Percentiles rank a stretch among this genome's conserved stretches.
These are phyloP conservation scores for Fusarium napiforme DNA, from an alignment of 2,329 filamentous ascomycete species.

Conservation along the genomic window DNA sequence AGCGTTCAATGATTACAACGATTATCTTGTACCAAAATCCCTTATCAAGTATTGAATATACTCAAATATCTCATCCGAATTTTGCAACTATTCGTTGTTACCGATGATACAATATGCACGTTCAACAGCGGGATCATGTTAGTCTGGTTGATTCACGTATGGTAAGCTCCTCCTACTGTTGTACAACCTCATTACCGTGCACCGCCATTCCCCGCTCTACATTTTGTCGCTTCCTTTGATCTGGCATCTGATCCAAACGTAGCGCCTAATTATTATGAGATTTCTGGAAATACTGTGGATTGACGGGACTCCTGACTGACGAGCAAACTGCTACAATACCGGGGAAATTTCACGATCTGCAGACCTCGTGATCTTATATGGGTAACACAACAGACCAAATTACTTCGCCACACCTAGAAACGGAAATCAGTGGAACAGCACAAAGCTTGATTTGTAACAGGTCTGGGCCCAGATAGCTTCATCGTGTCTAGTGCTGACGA, in stretches of 20 bases:
- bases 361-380: accelerated
- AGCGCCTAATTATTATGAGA: accelerated
- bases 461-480: neutral
- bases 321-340: accelerated
- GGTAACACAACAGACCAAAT: accelerated
- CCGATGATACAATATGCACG: too few relatives aligned
- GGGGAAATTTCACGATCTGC: accelerated
- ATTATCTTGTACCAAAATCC: accelerated
- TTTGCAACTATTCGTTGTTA: neutral
- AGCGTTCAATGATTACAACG: neutral
- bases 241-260: neutral
- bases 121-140: accelerated
- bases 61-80: accelerated
- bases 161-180: neutral
- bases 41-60: accelerated
- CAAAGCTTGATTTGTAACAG: neutral
- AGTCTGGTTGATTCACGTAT: accelerated
- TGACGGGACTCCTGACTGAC: accelerated
- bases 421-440: neutral
- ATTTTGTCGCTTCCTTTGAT: accelerated
- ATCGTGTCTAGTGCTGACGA: neutral
- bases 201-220: neutral
- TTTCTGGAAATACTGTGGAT: too few relatives aligned
- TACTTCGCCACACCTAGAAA: too few relatives aligned
- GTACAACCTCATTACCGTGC: accelerated